phyloP scores from a whole-genome alignment of 2,329 filamentous ascomycete genomes.

The Pochonia chlamydosporia region DNA sequence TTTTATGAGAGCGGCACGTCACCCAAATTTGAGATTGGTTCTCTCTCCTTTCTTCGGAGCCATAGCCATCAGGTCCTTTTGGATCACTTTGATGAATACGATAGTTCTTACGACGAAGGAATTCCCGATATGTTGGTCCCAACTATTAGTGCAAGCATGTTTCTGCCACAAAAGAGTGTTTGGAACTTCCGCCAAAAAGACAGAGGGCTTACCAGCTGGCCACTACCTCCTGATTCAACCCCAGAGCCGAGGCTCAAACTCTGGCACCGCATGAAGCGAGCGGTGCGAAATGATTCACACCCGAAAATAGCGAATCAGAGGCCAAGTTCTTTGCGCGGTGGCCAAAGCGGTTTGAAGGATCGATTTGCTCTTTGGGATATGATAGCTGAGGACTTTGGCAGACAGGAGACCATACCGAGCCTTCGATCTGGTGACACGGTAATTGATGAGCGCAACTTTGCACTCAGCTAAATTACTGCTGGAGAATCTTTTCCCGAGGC shows the following conservation, averaged over 20 bases:
- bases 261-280: slow-evolving; percentile 7
- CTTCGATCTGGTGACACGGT: slow-evolving; percentile 32
- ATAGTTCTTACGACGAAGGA: slow-evolving; percentile 42
- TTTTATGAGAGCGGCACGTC: slow-evolving; percentile 46
- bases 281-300: slow-evolving; percentile 12
- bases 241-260: slow-evolving; percentile 15
- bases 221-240: slow-evolving; percentile 19
- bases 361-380: slow-evolving; percentile 29
- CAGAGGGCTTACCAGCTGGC: slow-evolving; percentile 9
- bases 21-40: slow-evolving; percentile 50
- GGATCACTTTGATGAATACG: slow-evolving; percentile 40
- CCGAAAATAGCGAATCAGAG: slow-evolving; percentile 9
- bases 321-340: background rate
- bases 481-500: background rate
- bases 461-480: slow-evolving; percentile 5
- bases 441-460: slow-evolving; percentile 32
- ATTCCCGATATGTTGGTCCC: slow-evolving; percentile 45
- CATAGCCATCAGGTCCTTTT: slow-evolving; percentile 42
- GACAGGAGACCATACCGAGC: slow-evolving; percentile 27
- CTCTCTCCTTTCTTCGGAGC: slow-evolving; percentile 43
- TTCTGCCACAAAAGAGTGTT: slow-evolving; percentile 43
- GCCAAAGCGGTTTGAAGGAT: slow-evolving; percentile 19
- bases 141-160: slow-evolving; percentile 49
- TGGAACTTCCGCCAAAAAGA: slow-evolving; percentile 41
- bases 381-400: slow-evolving; percentile 30